These are phyloP conservation scores for Trichosporon coremiiforme DNA, from an alignment of 1,284 basidiomycete species.

Conservation along the genomic window DNA sequence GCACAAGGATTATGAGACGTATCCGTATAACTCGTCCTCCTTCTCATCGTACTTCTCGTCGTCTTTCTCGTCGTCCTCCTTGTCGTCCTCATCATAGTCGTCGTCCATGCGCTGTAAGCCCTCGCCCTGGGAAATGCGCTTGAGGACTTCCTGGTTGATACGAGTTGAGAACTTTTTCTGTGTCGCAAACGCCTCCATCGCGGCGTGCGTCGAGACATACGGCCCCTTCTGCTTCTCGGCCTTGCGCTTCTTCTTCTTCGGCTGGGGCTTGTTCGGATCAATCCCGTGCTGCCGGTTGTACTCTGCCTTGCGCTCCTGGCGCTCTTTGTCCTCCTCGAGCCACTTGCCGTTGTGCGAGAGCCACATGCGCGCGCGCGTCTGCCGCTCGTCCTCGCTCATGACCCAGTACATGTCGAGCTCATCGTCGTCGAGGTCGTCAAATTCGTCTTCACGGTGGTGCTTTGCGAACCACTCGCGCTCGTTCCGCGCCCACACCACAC, in stretches of 20 bases:
- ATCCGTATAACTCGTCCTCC: constrained; percentile 19
- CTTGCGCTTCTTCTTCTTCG: constrained; percentile 26
- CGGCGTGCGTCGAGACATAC: constrained; percentile 41
- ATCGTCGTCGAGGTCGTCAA: constrained; percentile 83
- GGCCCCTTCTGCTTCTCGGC: constrained; percentile 40
- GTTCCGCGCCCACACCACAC: constrained; percentile 59
- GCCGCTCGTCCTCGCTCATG: constrained; percentile 80
- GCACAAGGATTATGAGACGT: background rate
- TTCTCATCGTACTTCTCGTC: constrained; percentile 23
- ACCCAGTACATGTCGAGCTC: constrained; percentile 82
- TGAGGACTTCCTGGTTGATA: constrained; percentile 47
- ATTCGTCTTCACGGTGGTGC: constrained; percentile 43
- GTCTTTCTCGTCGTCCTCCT: constrained; percentile 24
- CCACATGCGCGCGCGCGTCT: constrained; percentile 92
- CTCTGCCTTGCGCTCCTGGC: constrained; percentile 40
- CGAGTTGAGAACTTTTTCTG: constrained; percentile 48
- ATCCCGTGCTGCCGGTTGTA: constrained; percentile 39
- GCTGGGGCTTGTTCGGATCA: constrained; percentile 37
- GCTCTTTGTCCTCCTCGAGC: constrained; percentile 74
- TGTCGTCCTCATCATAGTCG: constrained; percentile 31
- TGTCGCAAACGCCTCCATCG: constrained; percentile 42
- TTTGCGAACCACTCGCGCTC: constrained; percentile 42
- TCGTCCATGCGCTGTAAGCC: constrained; percentile 37
- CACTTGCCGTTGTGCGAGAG: constrained; percentile 94
- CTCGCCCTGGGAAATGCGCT: constrained; percentile 11